Base-by-base conservation (phyloP, 2,329 filamentous ascomycete genomes). In the Pyricularia grisea region DNA sequence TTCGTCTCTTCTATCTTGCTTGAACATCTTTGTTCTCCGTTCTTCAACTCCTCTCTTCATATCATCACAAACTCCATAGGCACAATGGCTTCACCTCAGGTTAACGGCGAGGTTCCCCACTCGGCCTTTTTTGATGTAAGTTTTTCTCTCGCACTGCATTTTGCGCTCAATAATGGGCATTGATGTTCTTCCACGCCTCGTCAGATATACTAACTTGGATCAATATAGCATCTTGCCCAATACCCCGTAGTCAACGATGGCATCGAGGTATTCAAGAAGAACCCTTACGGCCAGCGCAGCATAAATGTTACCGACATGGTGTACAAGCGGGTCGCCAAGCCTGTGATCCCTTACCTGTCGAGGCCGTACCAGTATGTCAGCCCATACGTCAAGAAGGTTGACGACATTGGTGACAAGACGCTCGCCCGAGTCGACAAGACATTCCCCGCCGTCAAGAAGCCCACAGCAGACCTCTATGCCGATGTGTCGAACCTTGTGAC, bases 211-310 rank as follows among this genome's bases (percentile, higher is more conserved):
- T 33, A 25, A 30, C 61, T 68, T 65, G 67, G 42, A 66, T 72
- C 27, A 74, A 71, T 50, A 60, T 74, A 97, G 92, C 94, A 97
- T 78, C 85, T 97, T 72, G 85, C 89, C 74, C 90, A 90, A 73
- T 97, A 97, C 81, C 94, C 94, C 60, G 80, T 96, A 73, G 87
- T 97, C 77, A 88, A 87, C 76, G 93, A 97, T 79, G 83, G 89
- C 75, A 88, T 97, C 79, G 82, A 87, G 71, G 89, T 88, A 76
- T 90, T 96, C 86, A 92, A 93, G 81, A 83, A 87, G 76, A 92
- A 94, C 81, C 90, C 92, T 67, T 90, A 92, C 77, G 94, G 92
- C 76, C 90, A 93, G 78, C 93, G 90, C 81, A 94, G 93, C 63
- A 82, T 97, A 77, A 85, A 91, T 74, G 81, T 95, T 72, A 87